phyloP scores from a whole-genome alignment of 768 basidiomycete genomes.

The Mycena venus region DNA sequence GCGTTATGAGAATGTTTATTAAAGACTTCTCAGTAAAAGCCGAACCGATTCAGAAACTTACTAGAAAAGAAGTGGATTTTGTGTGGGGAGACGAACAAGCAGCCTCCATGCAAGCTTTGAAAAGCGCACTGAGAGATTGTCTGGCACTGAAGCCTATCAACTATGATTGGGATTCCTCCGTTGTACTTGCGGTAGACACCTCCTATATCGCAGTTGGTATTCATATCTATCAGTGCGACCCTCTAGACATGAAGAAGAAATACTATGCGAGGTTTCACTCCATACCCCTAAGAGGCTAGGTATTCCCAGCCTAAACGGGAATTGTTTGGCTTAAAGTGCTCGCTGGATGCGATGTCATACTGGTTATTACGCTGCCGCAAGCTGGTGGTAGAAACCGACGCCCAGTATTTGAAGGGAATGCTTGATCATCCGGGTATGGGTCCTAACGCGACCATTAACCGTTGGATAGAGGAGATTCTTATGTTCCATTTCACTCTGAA shows the following conservation, averaged over 20 bases:
- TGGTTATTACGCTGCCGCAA: no score
- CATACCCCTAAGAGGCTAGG: constrained; percentile 46
- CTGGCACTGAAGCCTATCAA: no score
- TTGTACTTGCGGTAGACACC: neutral
- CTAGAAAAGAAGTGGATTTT: no score
- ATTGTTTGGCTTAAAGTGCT: constrained; percentile 50
- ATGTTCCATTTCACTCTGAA: constrained; percentile 50
- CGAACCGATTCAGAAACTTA: no score
- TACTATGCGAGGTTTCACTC: constrained; percentile 32
- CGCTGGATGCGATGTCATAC: constrained; percentile 31
- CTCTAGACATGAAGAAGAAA: neutral
- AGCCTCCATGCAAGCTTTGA: no score
- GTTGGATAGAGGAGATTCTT: no score
- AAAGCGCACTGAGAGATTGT: no score
- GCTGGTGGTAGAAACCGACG: no score
- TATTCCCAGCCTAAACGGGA: constrained; percentile 58
- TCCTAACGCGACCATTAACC: constrained; percentile 50
- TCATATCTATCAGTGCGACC: neutral
- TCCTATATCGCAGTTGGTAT: neutral
- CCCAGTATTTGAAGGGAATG: constrained; percentile 50
- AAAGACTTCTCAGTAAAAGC: no score
- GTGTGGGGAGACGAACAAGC: no score
- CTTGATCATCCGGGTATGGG: constrained; percentile 48
- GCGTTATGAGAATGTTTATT: neutral
- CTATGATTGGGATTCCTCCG: neutral